Evolutionary conservation across 495 filamentous ascomycete genomes (phyloP), one percentile per base, ranked within the genome.

Genomic region (Aspergillus saccharolyticus): DNA sequence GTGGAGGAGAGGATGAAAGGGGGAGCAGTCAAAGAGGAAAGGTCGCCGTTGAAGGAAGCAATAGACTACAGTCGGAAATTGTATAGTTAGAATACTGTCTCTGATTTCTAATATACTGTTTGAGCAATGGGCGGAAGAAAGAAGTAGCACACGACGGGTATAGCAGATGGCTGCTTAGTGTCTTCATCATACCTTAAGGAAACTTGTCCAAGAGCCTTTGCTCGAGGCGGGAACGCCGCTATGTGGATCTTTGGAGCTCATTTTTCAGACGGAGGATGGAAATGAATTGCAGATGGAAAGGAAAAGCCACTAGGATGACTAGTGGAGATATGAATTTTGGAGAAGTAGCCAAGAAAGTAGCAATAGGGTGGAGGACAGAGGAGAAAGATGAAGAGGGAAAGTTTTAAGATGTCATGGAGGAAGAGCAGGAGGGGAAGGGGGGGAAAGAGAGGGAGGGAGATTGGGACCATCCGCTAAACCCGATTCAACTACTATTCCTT

Each of bases 1-100:
- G 89, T 96, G 22, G 88, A 85, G 50, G 90, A 93, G 42, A 97
- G 86, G 71, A 98, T 97, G 70, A 97, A 98, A 12, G 94, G 90
- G 42, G 94, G 94, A 19, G 94, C 93, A 30, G 94, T 97, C 72
- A 97, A 78, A 53, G 90, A 90, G 14, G 93, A 89, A 45, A 98
- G 84, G 65, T 98, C 94, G 64, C 95, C 94, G 74, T 90, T 96
- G 79, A 97, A 97, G 18, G 90, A 94, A 42, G 94, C 90, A 65
- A 98, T 91, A 24, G 92, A 95, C 90, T 95, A 53, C 7, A 52
- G 52, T 39, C 33, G 33, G 33, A 15, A 39, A 39, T 10, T 39
- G 14, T 9, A 6, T 12, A 12, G 33, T 39, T 39, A 39, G 33
- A 39, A 39, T n/a, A n/a, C 4, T 8, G 5, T 39, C 33, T 2